A percentile compares a stretch with the other conserved stretches of the same genome.
phyloP scores from a whole-genome alignment of 2,329 filamentous ascomycete genomes.

The Fusarium torreyae region DNA sequence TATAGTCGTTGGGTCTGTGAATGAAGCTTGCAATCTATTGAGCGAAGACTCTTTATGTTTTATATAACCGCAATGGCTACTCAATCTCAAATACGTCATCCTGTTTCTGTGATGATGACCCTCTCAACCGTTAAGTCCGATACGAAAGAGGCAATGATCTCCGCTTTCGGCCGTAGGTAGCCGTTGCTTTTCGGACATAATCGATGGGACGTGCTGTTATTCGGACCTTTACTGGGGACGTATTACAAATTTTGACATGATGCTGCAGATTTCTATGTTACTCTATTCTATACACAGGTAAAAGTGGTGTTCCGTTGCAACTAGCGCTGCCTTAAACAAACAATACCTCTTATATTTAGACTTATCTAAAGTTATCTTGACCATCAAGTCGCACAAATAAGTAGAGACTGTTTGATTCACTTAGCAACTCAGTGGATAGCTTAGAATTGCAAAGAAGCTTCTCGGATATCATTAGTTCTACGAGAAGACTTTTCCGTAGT shows the following conservation, averaged over 20 bases:
- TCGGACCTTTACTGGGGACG: background rate
- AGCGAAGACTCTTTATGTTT: background rate
- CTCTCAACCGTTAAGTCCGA: slow-evolving; percentile 7
- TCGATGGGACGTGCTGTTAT: background rate
- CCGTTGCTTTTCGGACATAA: background rate
- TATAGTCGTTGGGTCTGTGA: rapidly evolving
- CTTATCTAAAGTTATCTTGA: too few species aligned
- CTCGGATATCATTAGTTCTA: too few species aligned
- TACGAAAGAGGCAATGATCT: slow-evolving; percentile 6
- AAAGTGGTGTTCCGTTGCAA: background rate
- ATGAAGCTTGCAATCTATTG: background rate
- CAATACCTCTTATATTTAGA: too few species aligned
- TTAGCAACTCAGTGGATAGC: too few species aligned
- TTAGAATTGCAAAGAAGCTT: too few species aligned
- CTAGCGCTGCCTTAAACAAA: too few species aligned
- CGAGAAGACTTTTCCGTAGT: too few species aligned
- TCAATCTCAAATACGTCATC: slow-evolving; percentile 20
- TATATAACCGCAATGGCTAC: background rate
- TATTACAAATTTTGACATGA: background rate
- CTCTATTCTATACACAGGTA: background rate
- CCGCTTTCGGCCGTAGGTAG: background rate
- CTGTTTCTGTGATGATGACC: slow-evolving; percentile 8
- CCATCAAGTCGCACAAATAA: too few species aligned
- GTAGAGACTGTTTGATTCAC: too few species aligned
- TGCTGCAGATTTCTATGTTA: background rate